Base-by-base conservation (phyloP, 1,284 basidiomycete species). In the Apiotrichum veenhuisii region DNA sequence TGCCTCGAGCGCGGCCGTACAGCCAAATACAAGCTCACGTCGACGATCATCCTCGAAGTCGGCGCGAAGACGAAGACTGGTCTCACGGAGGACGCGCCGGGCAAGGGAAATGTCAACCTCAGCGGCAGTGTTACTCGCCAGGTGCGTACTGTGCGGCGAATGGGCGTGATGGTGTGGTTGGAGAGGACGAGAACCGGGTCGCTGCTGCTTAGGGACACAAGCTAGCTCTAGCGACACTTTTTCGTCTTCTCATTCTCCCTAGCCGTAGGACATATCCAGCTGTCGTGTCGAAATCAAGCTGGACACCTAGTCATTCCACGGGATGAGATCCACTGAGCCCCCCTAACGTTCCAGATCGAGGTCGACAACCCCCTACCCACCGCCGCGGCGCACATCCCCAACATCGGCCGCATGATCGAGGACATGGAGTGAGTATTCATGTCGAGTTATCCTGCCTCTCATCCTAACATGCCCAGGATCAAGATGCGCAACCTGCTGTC, bases 121-220 rank as follows among this genome's bases (percentile, higher is more conserved):
- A 91, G 92, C 64, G 96, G 96, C 42, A 97, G 91, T 72, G 91
- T 98, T 88, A 98, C 95, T 44, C 82, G 95, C 66, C 95, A 98
- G 83, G 91, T 90, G 66, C 51, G 67, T 58, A 1, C 22, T 23
- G 25, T 12, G 3, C 46, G 34, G 4, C 17, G 30, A 23, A 25
- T 10, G 5, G 10, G 36, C 18, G 36, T 5, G 36, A 17, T 5
- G 18, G 12, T 34, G 33, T n/a, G n/a, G n/a, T n/a, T n/a, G n/a
- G n/a, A n/a, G n/a, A n/a, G n/a, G n/a, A n/a, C n/a, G n/a, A n/a
- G n/a, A n/a, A n/a, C n/a, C n/a, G n/a, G n/a, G n/a, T n/a, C n/a
- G n/a, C n/a, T n/a, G n/a, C n/a, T n/a, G n/a, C n/a, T n/a, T n/a
- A n/a, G n/a, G n/a, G n/a, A n/a, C n/a, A n/a, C n/a, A n/a, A n/a